These are phyloP conservation scores for Paramecium sonneborni DNA, from an alignment of 73 alveolate species.

Conservation along the genomic window DNA sequence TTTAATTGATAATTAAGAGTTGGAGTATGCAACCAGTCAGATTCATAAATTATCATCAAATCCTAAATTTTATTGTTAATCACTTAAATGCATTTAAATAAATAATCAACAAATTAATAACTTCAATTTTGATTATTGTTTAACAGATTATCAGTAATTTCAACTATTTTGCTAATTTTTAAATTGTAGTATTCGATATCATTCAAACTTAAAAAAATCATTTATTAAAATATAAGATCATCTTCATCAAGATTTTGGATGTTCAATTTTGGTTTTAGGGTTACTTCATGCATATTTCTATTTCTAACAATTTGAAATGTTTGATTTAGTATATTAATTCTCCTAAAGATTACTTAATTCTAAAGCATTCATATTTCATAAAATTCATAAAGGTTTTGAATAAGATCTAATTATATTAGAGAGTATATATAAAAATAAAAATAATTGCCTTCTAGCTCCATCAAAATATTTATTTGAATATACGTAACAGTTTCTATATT, in stretches of 20 bases:
- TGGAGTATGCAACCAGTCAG: not conserved
- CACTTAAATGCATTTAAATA: not conserved
- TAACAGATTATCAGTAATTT: not conserved
- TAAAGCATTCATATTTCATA: not conserved
- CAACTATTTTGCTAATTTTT: not conserved
- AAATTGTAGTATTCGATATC: not conserved
- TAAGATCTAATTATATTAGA: not conserved
- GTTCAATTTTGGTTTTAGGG: not conserved
- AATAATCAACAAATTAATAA: not conserved
- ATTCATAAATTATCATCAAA: not conserved
- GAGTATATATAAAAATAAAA: not conserved
- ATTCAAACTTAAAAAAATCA: not conserved
- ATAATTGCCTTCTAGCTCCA: not conserved
- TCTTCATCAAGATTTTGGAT: not conserved
- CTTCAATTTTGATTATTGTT: not conserved
- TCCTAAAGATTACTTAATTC: not conserved
- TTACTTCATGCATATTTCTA: not conserved
- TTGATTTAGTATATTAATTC: not conserved
- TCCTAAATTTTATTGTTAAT: not conserved
- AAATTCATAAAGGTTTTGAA: not conserved
- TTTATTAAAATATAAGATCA: not conserved
- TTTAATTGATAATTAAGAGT: not conserved
- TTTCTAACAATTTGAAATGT: not conserved
- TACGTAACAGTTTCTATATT: not conserved
- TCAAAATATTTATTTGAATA: not conserved